Percentiles rank a stretch among this genome's conserved stretches.
These are phyloP conservation scores for Croton laevigatus DNA, from an alignment of 441 rosid genomes.

Conservation along the genomic window DNA sequence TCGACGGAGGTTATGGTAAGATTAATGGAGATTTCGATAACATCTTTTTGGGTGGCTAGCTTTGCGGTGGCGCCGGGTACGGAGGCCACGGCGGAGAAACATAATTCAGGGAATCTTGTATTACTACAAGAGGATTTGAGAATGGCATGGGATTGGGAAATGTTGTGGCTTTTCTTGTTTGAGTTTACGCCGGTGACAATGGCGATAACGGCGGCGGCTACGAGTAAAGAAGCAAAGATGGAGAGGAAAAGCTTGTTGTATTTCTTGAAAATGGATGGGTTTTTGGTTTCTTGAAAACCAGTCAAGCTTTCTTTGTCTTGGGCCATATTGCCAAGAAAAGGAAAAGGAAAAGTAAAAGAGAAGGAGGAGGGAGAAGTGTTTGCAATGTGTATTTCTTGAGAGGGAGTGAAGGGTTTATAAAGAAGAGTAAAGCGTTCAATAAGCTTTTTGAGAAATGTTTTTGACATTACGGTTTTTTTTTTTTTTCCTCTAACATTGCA, in stretches of 20 bases:
- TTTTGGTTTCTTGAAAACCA: constrained; percentile 9
- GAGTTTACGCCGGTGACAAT: constrained; percentile 32
- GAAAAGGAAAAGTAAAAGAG: not conserved
- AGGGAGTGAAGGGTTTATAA: not conserved
- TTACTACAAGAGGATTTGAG: constrained; percentile 54
- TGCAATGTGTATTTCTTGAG: not conserved
- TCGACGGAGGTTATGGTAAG: constrained; percentile 48
- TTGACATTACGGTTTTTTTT: not conserved
- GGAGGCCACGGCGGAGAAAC: constrained; percentile 48
- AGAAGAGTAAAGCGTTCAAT: not conserved
- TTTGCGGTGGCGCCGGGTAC: constrained; percentile 30
- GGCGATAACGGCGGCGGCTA: constrained; percentile 13
- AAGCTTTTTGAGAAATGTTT: not conserved
- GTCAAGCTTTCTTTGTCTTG: constrained; percentile 19
- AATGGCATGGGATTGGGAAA: constrained; percentile 39
- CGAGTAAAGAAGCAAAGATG: constrained; percentile 18
- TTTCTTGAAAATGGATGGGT: constrained; percentile 12
- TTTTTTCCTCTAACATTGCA: not conserved
- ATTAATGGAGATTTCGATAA: constrained; percentile 55
- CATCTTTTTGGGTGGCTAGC: constrained; percentile 50
- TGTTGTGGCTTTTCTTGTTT: constrained; percentile 5
- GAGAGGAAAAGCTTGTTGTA: constrained; percentile 15
- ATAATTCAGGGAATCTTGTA: constrained; percentile 55
- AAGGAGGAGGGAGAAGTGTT: not conserved
- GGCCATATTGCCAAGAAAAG: not conserved